These are phyloP conservation scores for Metarhizium anisopliae DNA, from an alignment of 2,329 filamentous ascomycete genomes.

Conservation along the genomic window DNA sequence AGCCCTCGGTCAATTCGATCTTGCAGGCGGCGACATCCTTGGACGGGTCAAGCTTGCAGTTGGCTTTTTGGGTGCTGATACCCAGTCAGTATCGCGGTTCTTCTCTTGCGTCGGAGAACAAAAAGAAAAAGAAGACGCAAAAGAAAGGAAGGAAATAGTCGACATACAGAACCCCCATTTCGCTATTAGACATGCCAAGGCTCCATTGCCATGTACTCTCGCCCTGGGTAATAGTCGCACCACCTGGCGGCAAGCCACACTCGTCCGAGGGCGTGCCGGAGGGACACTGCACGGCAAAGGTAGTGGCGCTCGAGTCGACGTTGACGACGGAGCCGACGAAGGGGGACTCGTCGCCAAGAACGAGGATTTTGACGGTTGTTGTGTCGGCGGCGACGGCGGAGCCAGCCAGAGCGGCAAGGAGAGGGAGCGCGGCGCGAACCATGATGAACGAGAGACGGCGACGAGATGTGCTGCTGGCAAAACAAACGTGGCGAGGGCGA, in stretches of 20 bases:
- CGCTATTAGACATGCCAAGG: background rate
- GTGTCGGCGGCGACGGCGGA: conserved; percentile 15
- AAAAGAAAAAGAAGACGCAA: background rate
- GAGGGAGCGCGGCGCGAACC: conserved; percentile 15
- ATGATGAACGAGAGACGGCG: conserved; percentile 7
- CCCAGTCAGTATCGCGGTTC: background rate
- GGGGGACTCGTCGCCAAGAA: conserved; percentile 12
- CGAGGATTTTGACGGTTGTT: conserved; percentile 18
- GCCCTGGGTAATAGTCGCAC: conserved; percentile 18
- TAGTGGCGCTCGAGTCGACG: conserved; percentile 19
- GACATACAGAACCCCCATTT: background rate
- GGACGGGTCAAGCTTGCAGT: conserved; percentile 17
- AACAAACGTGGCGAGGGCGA: no score
- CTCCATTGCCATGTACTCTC: conserved; percentile 16
- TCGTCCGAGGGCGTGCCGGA: conserved; percentile 10
- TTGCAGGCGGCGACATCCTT: conserved; percentile 17
- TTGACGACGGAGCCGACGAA: conserved; percentile 22
- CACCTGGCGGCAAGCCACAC: conserved; percentile 12
- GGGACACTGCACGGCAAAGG: conserved; percentile 19
- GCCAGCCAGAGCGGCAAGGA: conserved; percentile 16
- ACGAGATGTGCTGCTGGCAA: background rate
- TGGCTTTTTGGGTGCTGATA: conserved; percentile 10
- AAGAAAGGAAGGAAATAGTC: background rate
- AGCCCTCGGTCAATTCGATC: background rate
- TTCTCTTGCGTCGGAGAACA: no score